Percentiles rank a stretch among this genome's conserved stretches.
These are phyloP conservation scores for Solanum microdontum DNA, from an alignment of 257 asterid species.

Conservation along the genomic window DNA sequence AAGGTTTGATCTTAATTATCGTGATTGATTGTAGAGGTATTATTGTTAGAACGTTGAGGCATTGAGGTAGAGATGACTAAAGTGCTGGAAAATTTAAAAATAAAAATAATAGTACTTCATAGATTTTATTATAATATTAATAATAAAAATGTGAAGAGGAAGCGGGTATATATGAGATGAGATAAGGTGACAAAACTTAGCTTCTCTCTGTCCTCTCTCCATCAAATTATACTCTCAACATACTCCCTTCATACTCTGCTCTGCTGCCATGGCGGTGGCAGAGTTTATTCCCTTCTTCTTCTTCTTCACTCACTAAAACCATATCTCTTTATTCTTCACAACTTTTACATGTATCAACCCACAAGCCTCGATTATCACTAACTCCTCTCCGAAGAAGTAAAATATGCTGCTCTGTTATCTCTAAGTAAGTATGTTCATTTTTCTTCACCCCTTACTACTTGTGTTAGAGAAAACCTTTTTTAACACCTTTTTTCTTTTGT, in stretches of 20 bases:
- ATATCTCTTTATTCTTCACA: slow-evolving; percentile 30
- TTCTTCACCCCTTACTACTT: background rate
- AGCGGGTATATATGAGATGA: background rate
- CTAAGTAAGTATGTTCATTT: slow-evolving; percentile 43
- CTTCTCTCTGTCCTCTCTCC: background rate
- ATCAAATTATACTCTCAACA: background rate
- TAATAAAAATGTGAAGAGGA: background rate
- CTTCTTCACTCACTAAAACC: slow-evolving; percentile 4
- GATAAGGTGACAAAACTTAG: slow-evolving; percentile 11
- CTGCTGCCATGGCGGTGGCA: slow-evolving; percentile 62
- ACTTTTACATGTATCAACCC: slow-evolving; percentile 33
- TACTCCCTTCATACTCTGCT: background rate
- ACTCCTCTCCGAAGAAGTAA: slow-evolving; percentile 21
- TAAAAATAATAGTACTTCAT: no score
- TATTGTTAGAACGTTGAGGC: background rate
- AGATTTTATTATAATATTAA: no score
- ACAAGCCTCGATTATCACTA: slow-evolving; percentile 19
- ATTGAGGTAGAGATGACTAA: background rate
- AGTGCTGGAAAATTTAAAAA: background rate
- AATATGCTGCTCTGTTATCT: slow-evolving; percentile 54
- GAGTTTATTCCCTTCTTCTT: slow-evolving; percentile 22
- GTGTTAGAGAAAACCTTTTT: background rate
- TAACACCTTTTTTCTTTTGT: background rate
- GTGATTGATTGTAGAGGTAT: background rate
- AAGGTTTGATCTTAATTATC: background rate